Conservation (phyloP, 306 rosid species). For the Cyamopsis tetragonoloba region DNA sequence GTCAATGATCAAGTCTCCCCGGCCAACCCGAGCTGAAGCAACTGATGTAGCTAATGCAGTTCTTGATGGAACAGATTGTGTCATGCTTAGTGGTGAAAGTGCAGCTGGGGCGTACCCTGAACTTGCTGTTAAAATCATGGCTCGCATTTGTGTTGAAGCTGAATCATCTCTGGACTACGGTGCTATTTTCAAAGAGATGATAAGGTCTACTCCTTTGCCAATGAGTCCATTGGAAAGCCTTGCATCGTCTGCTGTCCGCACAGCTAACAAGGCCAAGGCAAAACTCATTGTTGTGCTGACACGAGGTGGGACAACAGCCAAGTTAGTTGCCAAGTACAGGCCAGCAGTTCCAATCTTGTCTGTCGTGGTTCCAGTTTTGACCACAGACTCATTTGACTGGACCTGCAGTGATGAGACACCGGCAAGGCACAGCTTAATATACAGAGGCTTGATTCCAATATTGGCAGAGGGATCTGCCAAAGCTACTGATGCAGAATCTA, state of each 20-base stretch:
- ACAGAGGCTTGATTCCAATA: constrained; percentile 88
- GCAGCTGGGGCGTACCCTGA: constrained; percentile 97
- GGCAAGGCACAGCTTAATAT: constrained; percentile 88
- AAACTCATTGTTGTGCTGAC: constrained; percentile 87
- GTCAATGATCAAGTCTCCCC: constrained; percentile 93
- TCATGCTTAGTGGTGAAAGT: constrained; percentile 98
- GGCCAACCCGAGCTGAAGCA: constrained; percentile 97
- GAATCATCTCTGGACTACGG: constrained; percentile 91
- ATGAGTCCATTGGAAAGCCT: constrained; percentile 99
- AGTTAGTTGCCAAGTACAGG: constrained; percentile 87
- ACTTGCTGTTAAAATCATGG: constrained; percentile 88
- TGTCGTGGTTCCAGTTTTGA: constrained; percentile 88
- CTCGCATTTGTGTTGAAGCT: constrained; percentile 86
- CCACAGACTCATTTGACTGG: constrained; percentile 90
- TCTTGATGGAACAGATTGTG: constrained; percentile 95
- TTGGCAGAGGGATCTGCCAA: constrained; percentile 94
- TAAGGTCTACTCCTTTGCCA: constrained; percentile 87
- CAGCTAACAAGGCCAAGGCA: constrained; percentile 88
- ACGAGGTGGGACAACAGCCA: constrained; percentile 87
- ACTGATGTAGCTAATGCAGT: constrained; percentile 96
- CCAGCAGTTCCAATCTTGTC: constrained; percentile 96
- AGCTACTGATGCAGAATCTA: constrained; percentile 99
- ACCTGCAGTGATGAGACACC: constrained; percentile 87
- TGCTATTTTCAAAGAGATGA: constrained; percentile 93
- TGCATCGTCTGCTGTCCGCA: constrained; percentile 92